Conservation (phyloP, 495 filamentous ascomycete genomes). For the Jackrogersella minutella region DNA sequence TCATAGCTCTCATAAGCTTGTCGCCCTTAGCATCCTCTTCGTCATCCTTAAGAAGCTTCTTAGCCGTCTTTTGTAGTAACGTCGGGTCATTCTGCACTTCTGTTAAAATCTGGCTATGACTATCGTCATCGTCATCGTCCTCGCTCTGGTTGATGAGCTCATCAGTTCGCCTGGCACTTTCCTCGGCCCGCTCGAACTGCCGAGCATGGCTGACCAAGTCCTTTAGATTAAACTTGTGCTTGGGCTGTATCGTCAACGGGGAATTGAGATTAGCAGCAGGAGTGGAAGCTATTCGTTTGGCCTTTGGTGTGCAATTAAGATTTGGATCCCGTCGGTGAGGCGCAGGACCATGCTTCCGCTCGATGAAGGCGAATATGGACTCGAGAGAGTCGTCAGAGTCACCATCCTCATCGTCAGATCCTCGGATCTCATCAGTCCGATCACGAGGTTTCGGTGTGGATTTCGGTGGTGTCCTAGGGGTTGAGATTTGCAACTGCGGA, state of each 20-base stretch:
- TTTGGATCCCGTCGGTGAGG: constrained; percentile 36
- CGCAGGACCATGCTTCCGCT: constrained; percentile 31
- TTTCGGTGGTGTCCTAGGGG: constrained; percentile 44
- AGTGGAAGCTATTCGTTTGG: constrained; percentile 49
- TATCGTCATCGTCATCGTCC: constrained; percentile 27
- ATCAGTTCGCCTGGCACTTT: constrained; percentile 50
- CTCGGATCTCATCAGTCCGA: constrained; percentile 62
- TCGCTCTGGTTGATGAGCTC: constrained; percentile 38
- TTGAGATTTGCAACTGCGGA: constrained; percentile 18
- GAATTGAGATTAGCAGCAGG: constrained; percentile 48
- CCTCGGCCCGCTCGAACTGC: constrained; percentile 65
- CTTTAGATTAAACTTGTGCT: constrained; percentile 73
- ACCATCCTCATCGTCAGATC: constrained; percentile 74
- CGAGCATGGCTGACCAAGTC: constrained; percentile 67
- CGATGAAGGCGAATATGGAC: constrained; percentile 38
- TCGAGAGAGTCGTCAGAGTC: constrained; percentile 59
- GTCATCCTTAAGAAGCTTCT: constrained; percentile 56
- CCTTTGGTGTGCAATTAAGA: constrained; percentile 46
- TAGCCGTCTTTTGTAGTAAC: constrained; percentile 47
- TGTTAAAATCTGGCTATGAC: constrained; percentile 12
- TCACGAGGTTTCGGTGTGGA: constrained; percentile 38
- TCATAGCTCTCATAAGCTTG: constrained; percentile 73
- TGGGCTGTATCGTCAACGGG: constrained; percentile 57
- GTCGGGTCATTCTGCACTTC: constrained; percentile 36
- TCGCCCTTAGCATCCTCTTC: constrained; percentile 62